Evolutionary conservation across 2,329 filamentous ascomycete genomes (phyloP).

Genomic region (Pestalotiopsis sp.): DNA sequence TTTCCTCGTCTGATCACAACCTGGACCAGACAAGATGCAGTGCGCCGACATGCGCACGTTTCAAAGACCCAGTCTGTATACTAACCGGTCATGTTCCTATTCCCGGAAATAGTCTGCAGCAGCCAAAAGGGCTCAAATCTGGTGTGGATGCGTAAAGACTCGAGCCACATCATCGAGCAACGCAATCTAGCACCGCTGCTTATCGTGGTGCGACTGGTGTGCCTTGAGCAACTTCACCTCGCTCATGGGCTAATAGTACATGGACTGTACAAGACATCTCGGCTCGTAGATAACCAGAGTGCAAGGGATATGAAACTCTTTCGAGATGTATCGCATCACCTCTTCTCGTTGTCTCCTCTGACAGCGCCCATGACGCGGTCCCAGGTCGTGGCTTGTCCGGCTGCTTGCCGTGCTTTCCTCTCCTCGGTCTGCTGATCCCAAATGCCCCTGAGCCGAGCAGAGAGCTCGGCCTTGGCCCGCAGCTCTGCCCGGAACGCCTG

Average conservation of each 20-base stretch:
- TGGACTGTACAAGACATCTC: background rate
- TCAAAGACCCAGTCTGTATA: background rate
- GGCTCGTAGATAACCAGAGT: too few species aligned
- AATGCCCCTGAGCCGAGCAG: constrained; percentile 54
- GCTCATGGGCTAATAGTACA: constrained; percentile 3
- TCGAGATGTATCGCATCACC: background rate
- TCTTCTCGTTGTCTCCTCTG: constrained; percentile 6
- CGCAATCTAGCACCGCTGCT: background rate
- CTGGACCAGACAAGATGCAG: too few species aligned
- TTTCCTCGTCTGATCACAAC: too few species aligned
- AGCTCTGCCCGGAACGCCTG: constrained; percentile 65
- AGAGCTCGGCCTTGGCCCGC: constrained; percentile 61
- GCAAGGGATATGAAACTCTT: background rate
- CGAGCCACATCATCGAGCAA: background rate
- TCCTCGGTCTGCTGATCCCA: constrained; percentile 58
- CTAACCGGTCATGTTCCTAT: background rate
- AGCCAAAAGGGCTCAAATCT: background rate
- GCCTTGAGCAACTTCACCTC: background rate
- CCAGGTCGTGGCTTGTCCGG: constrained; percentile 49
- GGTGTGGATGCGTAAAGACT: background rate
- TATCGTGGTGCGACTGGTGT: background rate
- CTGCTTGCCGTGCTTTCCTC: constrained; percentile 56
- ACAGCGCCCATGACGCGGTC: constrained; percentile 38
- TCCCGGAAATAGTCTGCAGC: background rate
- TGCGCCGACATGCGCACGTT: background rate